phyloP scores from a whole-genome alignment of 148 eudicot species.

The Fagopyrum homotropicum region DNA sequence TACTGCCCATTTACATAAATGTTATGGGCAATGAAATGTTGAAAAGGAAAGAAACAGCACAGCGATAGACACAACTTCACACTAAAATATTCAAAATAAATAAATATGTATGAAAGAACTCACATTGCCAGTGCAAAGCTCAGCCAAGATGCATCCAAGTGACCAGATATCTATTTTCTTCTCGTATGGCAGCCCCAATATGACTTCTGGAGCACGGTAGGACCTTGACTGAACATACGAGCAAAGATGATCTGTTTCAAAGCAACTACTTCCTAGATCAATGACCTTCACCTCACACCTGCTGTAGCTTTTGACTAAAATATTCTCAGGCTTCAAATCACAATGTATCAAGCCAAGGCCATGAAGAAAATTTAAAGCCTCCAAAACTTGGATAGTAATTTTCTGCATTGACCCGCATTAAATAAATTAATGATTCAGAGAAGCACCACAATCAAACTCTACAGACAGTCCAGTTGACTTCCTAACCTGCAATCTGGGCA shows the following conservation, averaged over 20 bases:
- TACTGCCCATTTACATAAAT: background rate
- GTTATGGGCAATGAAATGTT: background rate
- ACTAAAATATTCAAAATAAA: background rate
- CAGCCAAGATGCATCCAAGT: constrained; percentile 97
- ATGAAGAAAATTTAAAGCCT: constrained; percentile 85
- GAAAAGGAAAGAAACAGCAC: background rate
- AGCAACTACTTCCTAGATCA: constrained; percentile 98
- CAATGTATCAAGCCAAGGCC: constrained; percentile 94
- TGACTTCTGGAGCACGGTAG: constrained; percentile 95
- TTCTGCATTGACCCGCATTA: constrained; percentile 43
- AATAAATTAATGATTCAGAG: background rate
- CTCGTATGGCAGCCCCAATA: constrained; percentile 84
- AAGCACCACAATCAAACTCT: background rate
- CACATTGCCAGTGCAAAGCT: constrained; percentile 97
- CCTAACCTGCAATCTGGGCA: constrained; percentile 97
- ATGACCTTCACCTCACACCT: constrained; percentile 98
- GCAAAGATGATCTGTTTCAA: constrained; percentile 92
- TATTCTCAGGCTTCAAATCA: constrained; percentile 98
- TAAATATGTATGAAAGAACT: constrained; percentile 23
- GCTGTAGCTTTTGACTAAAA: constrained; percentile 90
- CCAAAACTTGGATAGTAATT: constrained; percentile 83
- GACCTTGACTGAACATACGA: constrained; percentile 96
- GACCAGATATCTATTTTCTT: constrained; percentile 96
- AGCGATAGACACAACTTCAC: background rate
- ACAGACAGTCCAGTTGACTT: background rate